phyloP scores from a whole-genome alignment of 208 protist genomes.

The Leishmania braziliensis region DNA sequence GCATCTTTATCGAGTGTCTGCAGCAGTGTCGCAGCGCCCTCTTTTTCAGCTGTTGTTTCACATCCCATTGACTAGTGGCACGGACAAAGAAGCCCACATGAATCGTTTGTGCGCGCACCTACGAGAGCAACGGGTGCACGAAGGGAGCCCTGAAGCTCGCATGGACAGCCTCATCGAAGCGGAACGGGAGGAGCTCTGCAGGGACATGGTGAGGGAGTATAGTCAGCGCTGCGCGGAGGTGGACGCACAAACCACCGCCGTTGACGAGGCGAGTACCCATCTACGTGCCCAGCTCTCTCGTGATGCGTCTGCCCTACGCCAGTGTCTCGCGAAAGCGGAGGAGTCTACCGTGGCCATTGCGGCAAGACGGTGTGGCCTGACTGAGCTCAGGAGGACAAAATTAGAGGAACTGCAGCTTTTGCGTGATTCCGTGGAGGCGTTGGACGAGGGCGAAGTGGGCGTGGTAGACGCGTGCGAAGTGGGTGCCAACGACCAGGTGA shows the following conservation, averaged over 20 bases:
- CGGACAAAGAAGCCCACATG: background rate
- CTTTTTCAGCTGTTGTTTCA: background rate
- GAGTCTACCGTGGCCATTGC: background rate
- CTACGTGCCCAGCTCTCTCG: background rate
- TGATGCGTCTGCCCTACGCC: background rate
- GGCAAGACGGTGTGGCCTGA: background rate
- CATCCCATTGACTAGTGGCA: background rate
- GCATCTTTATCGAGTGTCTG: background rate
- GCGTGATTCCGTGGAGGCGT: background rate
- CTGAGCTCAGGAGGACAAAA: background rate
- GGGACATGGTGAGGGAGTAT: background rate
- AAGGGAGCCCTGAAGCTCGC: background rate
- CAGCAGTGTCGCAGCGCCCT: too few relatives aligned
- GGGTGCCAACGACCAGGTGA: background rate
- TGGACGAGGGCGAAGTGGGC: background rate
- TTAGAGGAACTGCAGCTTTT: background rate
- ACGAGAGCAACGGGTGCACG: background rate
- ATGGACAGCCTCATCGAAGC: background rate
- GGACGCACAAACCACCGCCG: background rate
- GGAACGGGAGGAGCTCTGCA: background rate
- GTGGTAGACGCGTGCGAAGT: background rate
- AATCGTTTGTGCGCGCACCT: background rate
- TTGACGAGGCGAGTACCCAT: background rate
- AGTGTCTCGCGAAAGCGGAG: background rate
- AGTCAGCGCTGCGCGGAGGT: background rate